phyloP scores from a whole-genome alignment of 371 early-diverging fungal species.

The Globomyces sp. region DNA sequence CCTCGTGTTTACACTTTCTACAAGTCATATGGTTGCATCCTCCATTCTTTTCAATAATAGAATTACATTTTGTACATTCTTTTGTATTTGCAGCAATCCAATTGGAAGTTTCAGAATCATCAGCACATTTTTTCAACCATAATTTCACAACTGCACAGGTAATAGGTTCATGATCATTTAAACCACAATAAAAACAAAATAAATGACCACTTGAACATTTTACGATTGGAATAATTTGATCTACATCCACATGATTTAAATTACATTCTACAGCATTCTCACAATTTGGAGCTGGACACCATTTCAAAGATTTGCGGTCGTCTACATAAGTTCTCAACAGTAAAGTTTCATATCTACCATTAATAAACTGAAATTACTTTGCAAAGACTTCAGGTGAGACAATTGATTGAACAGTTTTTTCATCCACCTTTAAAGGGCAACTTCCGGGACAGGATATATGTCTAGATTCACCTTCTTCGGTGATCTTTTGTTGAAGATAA shows the following conservation, averaged over 20 bases:
- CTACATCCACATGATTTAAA: constrained; percentile 60
- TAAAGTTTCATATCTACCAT: constrained; percentile 67
- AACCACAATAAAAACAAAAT: constrained; percentile 95
- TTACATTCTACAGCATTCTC: constrained; percentile 90
- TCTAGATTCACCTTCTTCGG: constrained; percentile 81
- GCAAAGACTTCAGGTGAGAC: constrained; percentile 50
- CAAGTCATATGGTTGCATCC: constrained; percentile 59
- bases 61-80: constrained; percentile 90
- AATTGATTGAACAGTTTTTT: constrained; percentile 66
- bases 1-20: constrained; percentile 49
- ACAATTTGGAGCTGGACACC: constrained; percentile 97
- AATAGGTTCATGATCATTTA: constrained; percentile 88
- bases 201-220: constrained; percentile 72
- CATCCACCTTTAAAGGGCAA: constrained; percentile 82
- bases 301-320: constrained; percentile 73
- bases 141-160: constrained; percentile 80
- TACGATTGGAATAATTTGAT: constrained; percentile 81
- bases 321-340: constrained; percentile 88
- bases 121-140: constrained; percentile 94
- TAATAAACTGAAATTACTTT: constrained; percentile 31
- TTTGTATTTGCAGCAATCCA: constrained; percentile 97
- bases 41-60: constrained; percentile 97
- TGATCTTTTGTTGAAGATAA: constrained; percentile 81
- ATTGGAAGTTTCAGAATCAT: constrained; percentile 97
- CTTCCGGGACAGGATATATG: constrained; percentile 81